phyloP scores from a whole-genome alignment of 805 yeast genomes.

The Starmerella khaoyaiensis region DNA sequence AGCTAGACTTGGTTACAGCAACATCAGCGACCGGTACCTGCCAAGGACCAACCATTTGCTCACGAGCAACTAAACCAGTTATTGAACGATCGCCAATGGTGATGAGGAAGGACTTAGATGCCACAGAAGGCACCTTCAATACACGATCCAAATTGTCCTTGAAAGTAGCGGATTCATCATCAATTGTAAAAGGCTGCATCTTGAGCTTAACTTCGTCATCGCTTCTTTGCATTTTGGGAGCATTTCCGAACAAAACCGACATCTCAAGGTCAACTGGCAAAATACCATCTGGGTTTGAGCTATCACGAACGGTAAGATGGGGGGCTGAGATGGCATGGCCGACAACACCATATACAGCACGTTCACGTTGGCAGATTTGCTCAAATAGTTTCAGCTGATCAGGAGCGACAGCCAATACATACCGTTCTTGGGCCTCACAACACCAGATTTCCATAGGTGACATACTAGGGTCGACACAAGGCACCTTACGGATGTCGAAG shows the following conservation, averaged over 20 bases:
- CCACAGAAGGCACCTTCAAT: conserved; percentile 81
- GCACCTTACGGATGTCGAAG: conserved; percentile 80
- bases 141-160: conserved; percentile 69
- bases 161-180: conserved; percentile 28
- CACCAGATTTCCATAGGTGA: conserved; percentile 99
- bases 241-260: conserved; percentile 90
- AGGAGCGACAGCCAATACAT: conserved; percentile 82
- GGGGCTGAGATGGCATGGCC: conserved; percentile 86
- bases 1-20: conserved; percentile 85
- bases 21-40: conserved; percentile 98
- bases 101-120: conserved; percentile 83
- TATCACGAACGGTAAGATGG: conserved; percentile 69
- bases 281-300: conserved; percentile 49
- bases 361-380: conserved; percentile 80
- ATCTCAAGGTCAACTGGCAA: conserved; percentile 85
- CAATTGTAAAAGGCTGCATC: conserved; percentile 26
- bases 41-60: conserved; percentile 99
- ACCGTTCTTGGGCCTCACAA: conserved; percentile 97
- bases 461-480: conserved; percentile 92
- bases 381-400: conserved; percentile 59
- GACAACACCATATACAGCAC: conserved; percentile 92
- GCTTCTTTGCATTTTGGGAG: conserved; percentile 82
- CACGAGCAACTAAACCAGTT: conserved; percentile 92
- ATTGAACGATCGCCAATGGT: conserved; percentile 99
- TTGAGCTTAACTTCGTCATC: conserved; percentile 51